Base-by-base conservation (phyloP, 2,329 filamentous ascomycete species). In the Trichocomaceae sp. region DNA sequence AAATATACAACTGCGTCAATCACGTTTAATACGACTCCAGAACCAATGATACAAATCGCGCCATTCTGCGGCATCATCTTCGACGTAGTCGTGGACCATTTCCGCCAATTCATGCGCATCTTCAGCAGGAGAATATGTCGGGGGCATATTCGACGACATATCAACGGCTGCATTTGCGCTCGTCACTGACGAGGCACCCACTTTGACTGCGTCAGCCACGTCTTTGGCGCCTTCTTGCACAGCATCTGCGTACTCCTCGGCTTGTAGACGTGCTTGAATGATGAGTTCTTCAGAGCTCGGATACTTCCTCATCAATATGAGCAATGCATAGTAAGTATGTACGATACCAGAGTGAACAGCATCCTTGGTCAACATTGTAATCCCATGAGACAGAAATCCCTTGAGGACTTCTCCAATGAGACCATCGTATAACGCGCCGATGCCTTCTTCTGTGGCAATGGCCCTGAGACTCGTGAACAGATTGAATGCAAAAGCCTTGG, bases 311-410 rank as follows among this genome's bases (percentile, higher is more conserved):
- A 79, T 59, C 3, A 76, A 59, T 22, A 74, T 74, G n/a, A 87
- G 70, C 1, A 86, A 65, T 6, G 84, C 64, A 61, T 88, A 87
- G 71, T 92, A 95, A 4, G 85, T 63, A 59, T 82, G 82, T 57
- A 95, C 81, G 54, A 95, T 82, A 15, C 85, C 69, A 26, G 81
- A 77, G 67, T 95, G 88, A 8, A 93, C 81, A 5, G 81, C 74
- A 54, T 92, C 88, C 71, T 96, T 96, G 56, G 88, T 83, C 52
- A 92, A 75, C 88, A 95, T 95, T 1, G 90, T 92, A 50, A 90
- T 80, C 0, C 90, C 90, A 64, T 96, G 90, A 20, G 83, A 85
- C 63, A 96, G 85, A 72, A 95, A 95, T 0, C 87, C 87, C 64
- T 90, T 91, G 8, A 91, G 70, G 2, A 95, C 77, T 70, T 95